Evolutionary conservation across 495 filamentous ascomycete genomes (phyloP), one percentile per base, ranked within the genome.

Genomic region (Margaritispora aquatica): DNA sequence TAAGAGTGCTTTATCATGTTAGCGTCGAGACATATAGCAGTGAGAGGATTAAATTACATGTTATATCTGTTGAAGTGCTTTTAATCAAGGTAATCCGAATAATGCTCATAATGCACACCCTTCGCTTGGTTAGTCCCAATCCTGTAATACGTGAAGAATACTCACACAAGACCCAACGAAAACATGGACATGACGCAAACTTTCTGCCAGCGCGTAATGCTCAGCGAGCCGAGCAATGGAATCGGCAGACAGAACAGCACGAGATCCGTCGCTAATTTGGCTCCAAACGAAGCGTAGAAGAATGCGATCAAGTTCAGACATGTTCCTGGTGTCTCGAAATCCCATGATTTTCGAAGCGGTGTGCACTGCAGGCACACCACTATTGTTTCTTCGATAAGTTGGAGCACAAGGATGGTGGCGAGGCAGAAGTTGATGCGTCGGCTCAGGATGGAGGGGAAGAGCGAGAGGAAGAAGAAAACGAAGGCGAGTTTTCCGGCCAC

Each of bases 141-240:
- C 19, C 17, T 9, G 21, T 54, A 53, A 38, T 54, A 15, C n/a
- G 34, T 4, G 31, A 38, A 49, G 21, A 44, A n/a, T 2, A n/a
- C 73, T 66, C 38, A 76, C 73, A 74, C 51, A 41, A 74, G 53
- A 46, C 75, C 75, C 23, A 72, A 55, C 23, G 72, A 70, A 55
- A 80, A 72, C 54, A 80, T 71, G 22, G 74, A 52, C 0, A 72
- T 76, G 4, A 80, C 55, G 7, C 74, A 75, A 26, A 74, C n/a
- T 51, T 72, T 76, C 51, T 76, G 74, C 20, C 62, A 60, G 38
- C 66, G 57, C 26, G 61, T 69, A 52, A 80, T 66, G 27, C 66
- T 66, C n/a, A 71, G 58, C 38, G 34, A 64, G 63, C 66, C 63
- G 19, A 65, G 56, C 23, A 63, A 57, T 3, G 66, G 68, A 22